Percentiles rank a stretch among this genome's conserved stretches.
Evolutionary conservation across 2,329 filamentous ascomycete genomes (phyloP).

Genomic region (Talaromyces sp.): DNA sequence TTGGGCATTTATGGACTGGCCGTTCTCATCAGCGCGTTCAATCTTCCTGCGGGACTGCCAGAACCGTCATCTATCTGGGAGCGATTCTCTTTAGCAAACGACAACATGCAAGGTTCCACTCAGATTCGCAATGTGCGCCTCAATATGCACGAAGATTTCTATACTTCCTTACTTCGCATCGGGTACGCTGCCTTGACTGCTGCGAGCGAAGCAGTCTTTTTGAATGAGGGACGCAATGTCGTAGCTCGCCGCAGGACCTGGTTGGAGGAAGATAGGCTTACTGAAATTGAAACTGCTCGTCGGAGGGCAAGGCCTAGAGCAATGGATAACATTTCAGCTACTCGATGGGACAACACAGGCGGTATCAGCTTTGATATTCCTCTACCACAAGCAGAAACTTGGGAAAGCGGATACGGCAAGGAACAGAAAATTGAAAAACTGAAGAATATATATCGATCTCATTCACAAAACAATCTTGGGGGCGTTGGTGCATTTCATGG

Average conservation of each 20-base stretch:
- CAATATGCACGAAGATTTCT: slow-evolving; percentile 89
- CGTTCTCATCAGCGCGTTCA: slow-evolving; percentile 69
- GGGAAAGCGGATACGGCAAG: slow-evolving; percentile 47
- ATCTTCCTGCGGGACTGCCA: slow-evolving; percentile 53
- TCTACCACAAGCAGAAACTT: slow-evolving; percentile 31
- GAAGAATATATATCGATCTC: slow-evolving; percentile 33
- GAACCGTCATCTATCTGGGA: slow-evolving; percentile 51
- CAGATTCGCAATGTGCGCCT: slow-evolving; percentile 78
- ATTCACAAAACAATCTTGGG: slow-evolving; percentile 42
- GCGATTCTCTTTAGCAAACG: slow-evolving; percentile 68
- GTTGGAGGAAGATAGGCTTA: slow-evolving; percentile 82
- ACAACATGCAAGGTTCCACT: slow-evolving; percentile 88
- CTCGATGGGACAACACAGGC: slow-evolving; percentile 32
- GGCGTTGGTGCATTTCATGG: slow-evolving; percentile 78
- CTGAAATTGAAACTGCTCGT: slow-evolving; percentile 63
- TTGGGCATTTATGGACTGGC: slow-evolving; percentile 73
- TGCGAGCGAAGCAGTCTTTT: slow-evolving; percentile 90
- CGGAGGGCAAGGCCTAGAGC: slow-evolving; percentile 24
- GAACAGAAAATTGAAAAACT: slow-evolving; percentile 46
- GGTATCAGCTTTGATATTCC: slow-evolving; percentile 33
- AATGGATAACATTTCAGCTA: slow-evolving; percentile 20
- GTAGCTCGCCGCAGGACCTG: slow-evolving; percentile 75
- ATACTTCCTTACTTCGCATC: slow-evolving; percentile 79
- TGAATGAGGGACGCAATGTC: slow-evolving; percentile 81
- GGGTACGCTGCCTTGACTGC: slow-evolving; percentile 88